Evolutionary conservation across 1,284 basidiomycete species (phyloP), one percentile per base, ranked within the genome.

Genomic region (Blastosporella zonata): DNA sequence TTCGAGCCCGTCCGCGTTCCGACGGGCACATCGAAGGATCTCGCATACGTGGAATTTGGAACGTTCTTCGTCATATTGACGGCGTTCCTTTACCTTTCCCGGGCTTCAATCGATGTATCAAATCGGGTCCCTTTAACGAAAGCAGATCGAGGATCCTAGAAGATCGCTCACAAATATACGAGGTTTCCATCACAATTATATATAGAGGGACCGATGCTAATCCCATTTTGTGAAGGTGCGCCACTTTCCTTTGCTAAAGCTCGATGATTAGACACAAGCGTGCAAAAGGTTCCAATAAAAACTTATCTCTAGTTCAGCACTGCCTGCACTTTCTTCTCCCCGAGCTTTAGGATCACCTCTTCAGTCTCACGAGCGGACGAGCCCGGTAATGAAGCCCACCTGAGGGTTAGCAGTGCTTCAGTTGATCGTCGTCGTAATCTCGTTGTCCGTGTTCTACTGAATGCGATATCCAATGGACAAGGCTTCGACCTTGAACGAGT

Each of bases 401-500:
- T 75, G 3, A 96, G 73, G 0, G 90, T 81, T 15, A 89, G 72
- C 1, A 96, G 73, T 0, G 89, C 84, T 45, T 93, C 92, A 5
- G 0, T 81, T 72, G 17, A 92, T 67, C 25, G 79, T 72, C 48
- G 94, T 70, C 18, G 84, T 87, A 52, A 96, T 95, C 59, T 87
- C 82, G 63, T 96, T 93, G 43, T 84, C 74, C 1, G 85, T 77
- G 59, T 93, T 93, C 12, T 90, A 93, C 62, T 94, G 88, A 55
- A 96, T 93, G 31, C 90, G 84, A 65, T 91, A 94, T 52, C 83
- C 75, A 4, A 74, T 77, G 69, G 95, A 96, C 5, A 95, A 67
- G 0, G 87, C 82, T n/a, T 81, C 74, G 6, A 80, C 73, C 64
- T 83, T 83, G 56, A 83, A 77, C 58, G 79, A 74, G 10, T 81